Percentiles rank a stretch among this genome's conserved stretches.
phyloP scores from a whole-genome alignment of 2,329 filamentous ascomycete genomes.

The Colletotrichum noveboracense region DNA sequence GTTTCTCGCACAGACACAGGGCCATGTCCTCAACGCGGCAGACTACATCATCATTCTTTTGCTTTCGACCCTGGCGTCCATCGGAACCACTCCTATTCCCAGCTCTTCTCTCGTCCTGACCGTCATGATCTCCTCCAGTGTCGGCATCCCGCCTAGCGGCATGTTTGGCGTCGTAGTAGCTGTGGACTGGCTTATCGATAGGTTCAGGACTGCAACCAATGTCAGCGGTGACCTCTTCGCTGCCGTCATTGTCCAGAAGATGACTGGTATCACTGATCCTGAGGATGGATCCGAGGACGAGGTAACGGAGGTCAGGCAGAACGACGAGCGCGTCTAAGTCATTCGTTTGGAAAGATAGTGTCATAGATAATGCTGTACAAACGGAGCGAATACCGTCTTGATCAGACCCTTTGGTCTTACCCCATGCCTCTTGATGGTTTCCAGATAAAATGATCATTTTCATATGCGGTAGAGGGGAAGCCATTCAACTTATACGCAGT shows the following conservation, averaged over 20 bases:
- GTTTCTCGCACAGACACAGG: conserved; percentile 57
- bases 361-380: background rate
- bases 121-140: conserved; percentile 53
- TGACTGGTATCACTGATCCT: conserved; percentile 39
- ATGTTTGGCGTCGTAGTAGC: conserved; percentile 53
- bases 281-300: conserved; percentile 17
- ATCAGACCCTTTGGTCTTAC: background rate
- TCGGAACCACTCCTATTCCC: conserved; percentile 59
- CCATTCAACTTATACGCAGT: background rate
- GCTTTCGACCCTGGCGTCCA: conserved; percentile 55
- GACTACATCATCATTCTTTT: conserved; percentile 56
- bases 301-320: background rate
- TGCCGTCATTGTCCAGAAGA: conserved; percentile 40
- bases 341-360: background rate
- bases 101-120: conserved; percentile 55
- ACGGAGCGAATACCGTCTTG: conserved; percentile 2
- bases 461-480: too few relatives aligned
- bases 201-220: conserved; percentile 57
- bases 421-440: background rate
- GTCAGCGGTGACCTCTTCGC: conserved; percentile 56
- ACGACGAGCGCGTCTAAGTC: conserved; percentile 10
- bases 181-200: conserved; percentile 62
- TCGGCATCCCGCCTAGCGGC: conserved; percentile 49
- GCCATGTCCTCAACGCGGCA: conserved; percentile 42
- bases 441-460: background rate